A percentile compares a stretch with the other conserved stretches of the same genome.
These are phyloP conservation scores for Candida tallmaniae DNA, from an alignment of 805 yeast species.

Conservation along the genomic window DNA sequence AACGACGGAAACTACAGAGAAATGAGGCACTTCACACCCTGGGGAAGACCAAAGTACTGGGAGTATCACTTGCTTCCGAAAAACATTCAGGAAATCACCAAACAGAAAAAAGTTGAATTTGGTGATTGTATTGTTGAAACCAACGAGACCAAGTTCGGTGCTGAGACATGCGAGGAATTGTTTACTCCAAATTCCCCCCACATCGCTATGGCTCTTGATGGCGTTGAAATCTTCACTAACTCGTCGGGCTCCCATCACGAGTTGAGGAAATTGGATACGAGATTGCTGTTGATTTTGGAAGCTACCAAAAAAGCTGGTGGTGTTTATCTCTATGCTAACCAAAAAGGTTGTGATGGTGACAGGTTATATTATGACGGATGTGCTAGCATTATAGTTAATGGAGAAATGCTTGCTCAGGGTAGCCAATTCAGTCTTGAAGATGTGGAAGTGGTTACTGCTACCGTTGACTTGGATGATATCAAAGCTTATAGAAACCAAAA, in stretches of 20 bases:
- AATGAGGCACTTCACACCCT: conserved; percentile 95
- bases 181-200: conserved; percentile 97
- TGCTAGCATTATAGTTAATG: conserved; percentile 90
- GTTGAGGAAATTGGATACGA: conserved; percentile 78
- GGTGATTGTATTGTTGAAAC: conserved; percentile 91
- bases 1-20: conserved; percentile 98
- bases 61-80: conserved; percentile 75
- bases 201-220: conserved; percentile 85
- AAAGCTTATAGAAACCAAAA: conserved; percentile 72
- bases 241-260: conserved; percentile 99
- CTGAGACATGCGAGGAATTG: conserved; percentile 96
- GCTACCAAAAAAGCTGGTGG: conserved; percentile 98
- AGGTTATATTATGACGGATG: conserved; percentile 95
- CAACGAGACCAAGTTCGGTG: conserved; percentile 86
- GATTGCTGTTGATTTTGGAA: conserved; percentile 80
- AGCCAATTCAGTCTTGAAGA: conserved; percentile 84
- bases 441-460: conserved; percentile 94
- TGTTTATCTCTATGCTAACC: conserved; percentile 87
- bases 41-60: conserved; percentile 74
- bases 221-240: conserved; percentile 95
- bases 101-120: conserved; percentile 64
- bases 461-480: conserved; percentile 89
- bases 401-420: conserved; percentile 88
- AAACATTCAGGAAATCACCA: conserved; percentile 57
- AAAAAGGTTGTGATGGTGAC: conserved; percentile 98